Conservation (phyloP, 257 asterid genomes). For the Phtheirospermum japonicum region DNA sequence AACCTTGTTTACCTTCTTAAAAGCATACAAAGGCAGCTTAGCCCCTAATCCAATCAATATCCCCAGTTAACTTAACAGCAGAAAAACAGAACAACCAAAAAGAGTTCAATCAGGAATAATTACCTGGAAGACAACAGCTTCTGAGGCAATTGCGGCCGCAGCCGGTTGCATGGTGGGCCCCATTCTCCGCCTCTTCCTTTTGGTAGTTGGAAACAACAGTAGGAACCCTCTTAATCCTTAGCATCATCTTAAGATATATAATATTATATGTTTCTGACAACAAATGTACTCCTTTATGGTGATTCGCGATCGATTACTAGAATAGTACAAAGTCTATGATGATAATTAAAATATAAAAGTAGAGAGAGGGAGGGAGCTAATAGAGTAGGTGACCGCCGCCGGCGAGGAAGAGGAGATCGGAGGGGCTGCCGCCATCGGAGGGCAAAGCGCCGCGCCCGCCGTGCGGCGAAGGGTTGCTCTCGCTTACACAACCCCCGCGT, state of each 20-base stretch:
- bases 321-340: neutral
- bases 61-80: slow-evolving; percentile 19
- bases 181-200: slow-evolving; percentile 55
- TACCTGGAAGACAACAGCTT: slow-evolving; percentile 78
- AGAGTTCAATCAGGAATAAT: neutral
- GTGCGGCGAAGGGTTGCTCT: slow-evolving; percentile 92
- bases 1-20: slow-evolving; percentile 39
- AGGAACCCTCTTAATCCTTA: slow-evolving; percentile 76
- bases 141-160: slow-evolving; percentile 86
- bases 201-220: slow-evolving; percentile 82
- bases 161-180: slow-evolving; percentile 37
- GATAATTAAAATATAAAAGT: neutral
- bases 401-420: slow-evolving; percentile 98
- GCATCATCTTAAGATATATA: slow-evolving; percentile 42
- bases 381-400: slow-evolving; percentile 62
- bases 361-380: slow-evolving; percentile 19
- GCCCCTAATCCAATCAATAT: slow-evolving; percentile 44
- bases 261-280: no score
- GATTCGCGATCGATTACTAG: neutral
- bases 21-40: slow-evolving; percentile 75
- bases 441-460: slow-evolving; percentile 98
- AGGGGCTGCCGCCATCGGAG: slow-evolving; percentile 98
- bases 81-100: neutral
- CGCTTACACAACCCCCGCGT: slow-evolving; percentile 69
- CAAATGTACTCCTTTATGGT: no score